These are phyloP conservation scores for Metroxylon sagu DNA, from an alignment of 176 grass and related monocot species.

Conservation along the genomic window DNA sequence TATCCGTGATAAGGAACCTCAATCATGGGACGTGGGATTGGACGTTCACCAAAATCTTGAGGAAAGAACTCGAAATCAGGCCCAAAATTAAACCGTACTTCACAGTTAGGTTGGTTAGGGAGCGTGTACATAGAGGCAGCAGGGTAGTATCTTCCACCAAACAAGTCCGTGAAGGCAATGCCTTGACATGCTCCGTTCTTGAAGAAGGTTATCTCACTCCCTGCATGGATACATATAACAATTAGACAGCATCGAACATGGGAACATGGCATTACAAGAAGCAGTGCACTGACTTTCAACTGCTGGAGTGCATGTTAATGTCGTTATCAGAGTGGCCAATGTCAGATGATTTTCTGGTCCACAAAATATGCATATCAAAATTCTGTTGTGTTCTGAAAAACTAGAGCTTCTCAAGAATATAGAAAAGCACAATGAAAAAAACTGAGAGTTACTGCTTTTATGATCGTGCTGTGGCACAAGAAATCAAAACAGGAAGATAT, in stretches of 20 bases:
- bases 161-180: slow-evolving; percentile 60
- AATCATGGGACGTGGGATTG: slow-evolving; percentile 53
- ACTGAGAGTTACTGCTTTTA: no score
- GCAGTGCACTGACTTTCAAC: no score
- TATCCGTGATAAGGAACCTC: slow-evolving; percentile 51
- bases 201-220: slow-evolving; percentile 84
- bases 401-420: no score
- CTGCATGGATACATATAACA: slow-evolving; percentile 27
- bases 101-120: slow-evolving; percentile 64
- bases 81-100: slow-evolving; percentile 83
- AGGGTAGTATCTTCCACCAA: slow-evolving; percentile 76
- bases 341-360: no score
- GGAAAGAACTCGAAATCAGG: slow-evolving; percentile 67
- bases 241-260: not conserved
- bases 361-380: no score
- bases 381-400: no score
- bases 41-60: slow-evolving; percentile 49
- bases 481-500: no score
- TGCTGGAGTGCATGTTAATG: no score
- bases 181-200: slow-evolving; percentile 77
- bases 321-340: no score
- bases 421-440: no score
- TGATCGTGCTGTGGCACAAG: no score
- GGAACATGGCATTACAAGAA: no score
- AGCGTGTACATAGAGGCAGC: slow-evolving; percentile 81